Conservation (phyloP, 78 protist species). For the Capsaspora owczarzaki region DNA sequence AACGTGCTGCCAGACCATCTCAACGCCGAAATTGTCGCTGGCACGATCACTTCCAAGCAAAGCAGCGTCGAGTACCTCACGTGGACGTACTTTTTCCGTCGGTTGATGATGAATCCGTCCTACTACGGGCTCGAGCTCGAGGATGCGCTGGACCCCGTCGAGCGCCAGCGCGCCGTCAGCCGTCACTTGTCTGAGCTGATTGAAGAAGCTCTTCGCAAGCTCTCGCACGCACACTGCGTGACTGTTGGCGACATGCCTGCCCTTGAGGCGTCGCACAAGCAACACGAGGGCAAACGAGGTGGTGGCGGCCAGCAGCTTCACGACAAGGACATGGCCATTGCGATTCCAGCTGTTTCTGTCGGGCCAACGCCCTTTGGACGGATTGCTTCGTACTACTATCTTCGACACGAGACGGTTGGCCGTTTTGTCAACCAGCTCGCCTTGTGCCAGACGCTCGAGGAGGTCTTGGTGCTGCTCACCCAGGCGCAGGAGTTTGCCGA, state of each 20-base stretch:
- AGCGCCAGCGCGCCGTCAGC: constrained; percentile 11
- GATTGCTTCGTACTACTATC: constrained; percentile 94
- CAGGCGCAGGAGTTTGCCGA: constrained; percentile 71
- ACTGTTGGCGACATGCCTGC: constrained; percentile 6
- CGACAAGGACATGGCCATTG: too few relatives aligned
- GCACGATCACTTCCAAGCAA: constrained; percentile 47
- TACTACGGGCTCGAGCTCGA: constrained; percentile 86
- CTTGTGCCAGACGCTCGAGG: constrained; percentile 18
- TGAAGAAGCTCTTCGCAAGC: constrained; percentile 44
- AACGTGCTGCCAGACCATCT: constrained; percentile 82
- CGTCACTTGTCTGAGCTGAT: constrained; percentile 49
- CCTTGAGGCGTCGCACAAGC: background rate
- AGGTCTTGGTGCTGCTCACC: constrained; percentile 41
- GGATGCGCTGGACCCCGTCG: background rate
- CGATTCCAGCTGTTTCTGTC: too few relatives aligned
- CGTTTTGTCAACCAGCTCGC: constrained; percentile 37
- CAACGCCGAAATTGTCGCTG: constrained; percentile 83
- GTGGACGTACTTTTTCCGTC: constrained; percentile 94
- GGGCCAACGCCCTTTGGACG: constrained; percentile 50
- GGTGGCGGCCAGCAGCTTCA: too few relatives aligned
- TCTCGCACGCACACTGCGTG: constrained; percentile 42
- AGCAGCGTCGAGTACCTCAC: constrained; percentile 87
- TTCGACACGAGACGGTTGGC: constrained; percentile 67
- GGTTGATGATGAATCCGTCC: constrained; percentile 85
- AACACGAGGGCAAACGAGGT: too few relatives aligned